Evolutionary conservation across 2,329 filamentous ascomycete species (phyloP), one percentile per base, ranked within the genome.

Genomic region (Macrophomina phaseolina): DNA sequence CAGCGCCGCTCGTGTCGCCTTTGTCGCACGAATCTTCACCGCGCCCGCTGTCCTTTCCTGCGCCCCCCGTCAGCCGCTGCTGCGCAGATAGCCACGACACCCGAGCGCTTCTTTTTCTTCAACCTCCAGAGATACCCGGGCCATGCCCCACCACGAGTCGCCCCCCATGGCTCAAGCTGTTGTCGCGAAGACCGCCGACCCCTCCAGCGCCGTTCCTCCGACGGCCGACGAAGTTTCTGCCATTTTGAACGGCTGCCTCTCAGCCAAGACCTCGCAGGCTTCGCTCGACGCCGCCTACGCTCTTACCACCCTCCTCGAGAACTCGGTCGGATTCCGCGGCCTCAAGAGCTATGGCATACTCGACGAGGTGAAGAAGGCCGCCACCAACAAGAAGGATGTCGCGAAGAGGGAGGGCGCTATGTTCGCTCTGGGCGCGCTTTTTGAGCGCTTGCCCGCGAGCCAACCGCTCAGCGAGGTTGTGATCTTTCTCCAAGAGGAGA

Each of bases 311-410:
- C 78, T 90, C 14, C 81, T 91, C 14, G 83, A 89, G 68, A 87
- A 89, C 78, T 88, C 87, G 36, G 84, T 89, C 67, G 89, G 89
- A 62, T 86, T 86, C 74, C 85, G 86, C 28, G 89, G 88, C 61
- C 81, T 91, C 64, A 79, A 83, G 58, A 81, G 81, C 67, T 91
- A 90, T 79, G 86, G 86, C 70, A 80, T 91, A 56, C 77, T 91
- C 55, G 83, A 85, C 28, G 85, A 87, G 69, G 84, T 90, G 73
- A 87, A 87, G 75, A 91, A 97, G 85, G 92, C 92, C 45, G 93
- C 94, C 4, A 82, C 85, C 73, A 93, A 98, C 82, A 99, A 98
- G 89, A 99, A 99, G 85, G 94, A 90, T 79, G 91, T 90, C 16
- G 86, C 90, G 46, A 88, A 87, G 73, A 87, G 94, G 73, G 95